These are phyloP conservation scores for Aspergillus fumigatiaffinis DNA, from an alignment of 2,329 filamentous ascomycete genomes.

Conservation along the genomic window DNA sequence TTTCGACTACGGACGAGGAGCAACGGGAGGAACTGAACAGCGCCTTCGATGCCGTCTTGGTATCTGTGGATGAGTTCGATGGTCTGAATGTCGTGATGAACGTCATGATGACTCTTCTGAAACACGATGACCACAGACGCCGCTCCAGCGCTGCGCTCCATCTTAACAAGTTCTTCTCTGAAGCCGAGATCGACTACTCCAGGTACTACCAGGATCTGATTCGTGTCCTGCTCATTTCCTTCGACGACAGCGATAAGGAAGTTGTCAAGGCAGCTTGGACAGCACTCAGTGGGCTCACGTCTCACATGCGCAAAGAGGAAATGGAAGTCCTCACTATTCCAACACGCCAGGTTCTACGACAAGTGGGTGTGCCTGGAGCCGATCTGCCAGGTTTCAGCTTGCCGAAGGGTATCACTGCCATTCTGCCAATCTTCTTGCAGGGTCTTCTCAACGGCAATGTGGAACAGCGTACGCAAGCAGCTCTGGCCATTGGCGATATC, in stretches of 20 bases:
- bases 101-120: conserved; percentile 79
- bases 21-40: conserved; percentile 69
- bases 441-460: conserved; percentile 94
- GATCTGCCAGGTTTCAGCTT: conserved; percentile 82
- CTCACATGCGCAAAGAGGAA: conserved; percentile 88
- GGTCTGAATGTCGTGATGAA: conserved; percentile 95
- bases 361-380: conserved; percentile 81
- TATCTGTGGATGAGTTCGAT: conserved; percentile 93
- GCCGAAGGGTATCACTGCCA: conserved; percentile 94
- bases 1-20: conserved; percentile 66
- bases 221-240: conserved; percentile 81
- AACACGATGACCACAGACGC: conserved; percentile 86
- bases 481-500: conserved; percentile 90
- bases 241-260: conserved; percentile 76
- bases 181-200: conserved; percentile 81
- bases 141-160: conserved; percentile 75
- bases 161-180: conserved; percentile 79
- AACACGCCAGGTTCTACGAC: conserved; percentile 78
- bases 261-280: conserved; percentile 90
- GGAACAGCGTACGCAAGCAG: conserved; percentile 87
- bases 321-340: conserved; percentile 91
- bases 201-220: conserved; percentile 96
- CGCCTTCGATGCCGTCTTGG: conserved; percentile 83
- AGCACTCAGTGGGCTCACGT: conserved; percentile 81
- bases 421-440: conserved; percentile 94